phyloP scores from a whole-genome alignment of 768 basidiomycete genomes.

The Fistulinella prunicolor region DNA sequence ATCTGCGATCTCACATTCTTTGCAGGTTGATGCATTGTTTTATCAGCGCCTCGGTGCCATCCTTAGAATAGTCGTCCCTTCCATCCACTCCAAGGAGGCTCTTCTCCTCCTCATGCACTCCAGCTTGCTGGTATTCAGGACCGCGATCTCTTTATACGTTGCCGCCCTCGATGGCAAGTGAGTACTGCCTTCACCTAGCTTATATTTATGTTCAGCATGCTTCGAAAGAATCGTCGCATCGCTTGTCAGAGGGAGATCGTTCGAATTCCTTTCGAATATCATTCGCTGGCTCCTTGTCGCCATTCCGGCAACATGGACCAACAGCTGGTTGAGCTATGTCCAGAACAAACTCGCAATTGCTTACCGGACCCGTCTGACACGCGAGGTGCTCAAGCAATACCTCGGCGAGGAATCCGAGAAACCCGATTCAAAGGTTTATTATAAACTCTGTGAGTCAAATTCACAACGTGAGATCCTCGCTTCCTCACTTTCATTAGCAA shows the following conservation, averaged over 20 bases:
- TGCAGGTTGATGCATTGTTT: conserved; percentile 87
- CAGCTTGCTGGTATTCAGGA: conserved; percentile 82
- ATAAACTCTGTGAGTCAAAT: conserved; percentile 74
- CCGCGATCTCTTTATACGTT: conserved; percentile 90
- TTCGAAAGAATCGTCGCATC: conserved; percentile 83
- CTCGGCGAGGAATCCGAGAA: conserved; percentile 68
- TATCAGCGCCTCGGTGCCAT: conserved; percentile 76
- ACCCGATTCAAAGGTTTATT: conserved; percentile 81
- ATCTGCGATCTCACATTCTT: background rate
- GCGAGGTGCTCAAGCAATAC: conserved; percentile 79
- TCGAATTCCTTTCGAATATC: conserved; percentile 81
- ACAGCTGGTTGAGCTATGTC: conserved; percentile 88
- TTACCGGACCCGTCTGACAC: conserved; percentile 82
- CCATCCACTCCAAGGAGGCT: conserved; percentile 82
- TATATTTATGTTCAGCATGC: background rate
- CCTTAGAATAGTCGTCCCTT: conserved; percentile 85
- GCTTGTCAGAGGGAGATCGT: conserved; percentile 81
- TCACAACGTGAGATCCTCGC: background rate
- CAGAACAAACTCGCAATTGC: conserved; percentile 92
- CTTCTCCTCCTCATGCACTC: conserved; percentile 86
- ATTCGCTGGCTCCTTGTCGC: conserved; percentile 88
- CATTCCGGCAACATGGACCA: conserved; percentile 90
- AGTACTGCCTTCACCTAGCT: conserved; percentile 24
- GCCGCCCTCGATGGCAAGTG: conserved; percentile 91
- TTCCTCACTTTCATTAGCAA: conserved; percentile 48